These are phyloP conservation scores for Saccharomyces hybrid DNA, from an alignment of 1,139 yeast genomes.

Conservation along the genomic window DNA sequence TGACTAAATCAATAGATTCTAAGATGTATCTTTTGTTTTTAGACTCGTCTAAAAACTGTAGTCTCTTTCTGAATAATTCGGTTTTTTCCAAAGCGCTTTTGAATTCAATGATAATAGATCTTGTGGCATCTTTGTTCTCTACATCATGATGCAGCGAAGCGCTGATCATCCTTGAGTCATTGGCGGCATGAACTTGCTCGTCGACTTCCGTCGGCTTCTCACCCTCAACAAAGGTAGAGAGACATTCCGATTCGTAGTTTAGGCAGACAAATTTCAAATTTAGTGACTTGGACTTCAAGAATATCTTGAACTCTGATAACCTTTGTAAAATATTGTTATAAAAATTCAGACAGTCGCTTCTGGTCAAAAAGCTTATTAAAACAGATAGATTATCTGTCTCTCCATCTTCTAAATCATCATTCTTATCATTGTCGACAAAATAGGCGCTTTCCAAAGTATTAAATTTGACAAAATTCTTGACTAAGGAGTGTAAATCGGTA, in stretches of 20 bases:
- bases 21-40: slow-evolving; percentile 50
- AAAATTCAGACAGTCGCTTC: slow-evolving; percentile 40
- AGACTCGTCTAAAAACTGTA: slow-evolving; percentile 30
- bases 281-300: slow-evolving; percentile 39
- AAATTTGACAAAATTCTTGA: slow-evolving; percentile 28
- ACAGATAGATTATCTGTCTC: slow-evolving; percentile 16
- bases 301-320: slow-evolving; percentile 39
- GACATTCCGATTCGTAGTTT: slow-evolving; percentile 33
- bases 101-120: slow-evolving; percentile 25
- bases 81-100: slow-evolving; percentile 11
- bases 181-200: slow-evolving; percentile 1
- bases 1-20: slow-evolving; percentile 59
- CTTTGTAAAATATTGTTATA: slow-evolving; percentile 39
- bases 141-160: not conserved
- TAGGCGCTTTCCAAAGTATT: slow-evolving; percentile 41
- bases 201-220: slow-evolving; percentile 48
- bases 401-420: slow-evolving; percentile 8
- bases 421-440: slow-evolving; percentile 23
- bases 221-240: not conserved
- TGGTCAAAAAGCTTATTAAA: slow-evolving; percentile 38
- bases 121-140: slow-evolving; percentile 22
- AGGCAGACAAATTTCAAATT: slow-evolving; percentile 64
- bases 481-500: slow-evolving; percentile 21
- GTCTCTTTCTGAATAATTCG: slow-evolving; percentile 44
- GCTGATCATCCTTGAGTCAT: not conserved